Evolutionary conservation across 2,329 filamentous ascomycete genomes (phyloP), one percentile per base, ranked within the genome.

Genomic region (Pyrenophora graminea): DNA sequence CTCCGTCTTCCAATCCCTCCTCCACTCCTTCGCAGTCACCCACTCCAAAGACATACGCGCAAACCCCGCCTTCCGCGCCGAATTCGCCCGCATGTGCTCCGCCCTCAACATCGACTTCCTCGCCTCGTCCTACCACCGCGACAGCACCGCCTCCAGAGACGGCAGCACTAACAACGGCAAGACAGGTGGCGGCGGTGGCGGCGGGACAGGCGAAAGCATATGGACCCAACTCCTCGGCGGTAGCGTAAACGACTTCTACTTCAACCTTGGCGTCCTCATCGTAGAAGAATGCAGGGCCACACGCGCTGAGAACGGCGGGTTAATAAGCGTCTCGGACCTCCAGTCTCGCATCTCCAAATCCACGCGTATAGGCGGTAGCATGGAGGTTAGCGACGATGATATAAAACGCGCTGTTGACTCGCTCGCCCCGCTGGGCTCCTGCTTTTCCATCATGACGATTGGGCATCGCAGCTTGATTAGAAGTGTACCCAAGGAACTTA

Each of bases 11-110:
- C 91, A 96, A 69, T 94, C 91, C 15, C 83, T 97, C 9, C 85
- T 99, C 5, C 91, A 97, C 77, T 91, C 95, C 74, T 99, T 99
- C 75, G 91, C 92, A 38, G 83, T 93, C 68, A 96, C 93, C 42
- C 94, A 99, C 80, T 90, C 89, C 63, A 91, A 92, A 70, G 94
- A 96, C 67, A 99, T 99, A 53, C 92, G 93, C 58, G 96, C 91
- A 2, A 92, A 97, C 72, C 94, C 94, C 5, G 88, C 85, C 7
- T 99, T 99, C 75, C 90, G 94, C 55, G 91, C 93, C 30, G 93
- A 99, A 75, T 99, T 99, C 70, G 93, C 94, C 3, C 91, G 93
- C 72, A 99, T 99, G 94, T 99, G 94, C 77, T 86, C 91, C 67
- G 91, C 92, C 56, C 97, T 99, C 62, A 94, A 94, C 41, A 91